Evolutionary conservation across 371 early-diverging fungal species (phyloP).

Genomic region (Polyrhizophydium stewartii): DNA sequence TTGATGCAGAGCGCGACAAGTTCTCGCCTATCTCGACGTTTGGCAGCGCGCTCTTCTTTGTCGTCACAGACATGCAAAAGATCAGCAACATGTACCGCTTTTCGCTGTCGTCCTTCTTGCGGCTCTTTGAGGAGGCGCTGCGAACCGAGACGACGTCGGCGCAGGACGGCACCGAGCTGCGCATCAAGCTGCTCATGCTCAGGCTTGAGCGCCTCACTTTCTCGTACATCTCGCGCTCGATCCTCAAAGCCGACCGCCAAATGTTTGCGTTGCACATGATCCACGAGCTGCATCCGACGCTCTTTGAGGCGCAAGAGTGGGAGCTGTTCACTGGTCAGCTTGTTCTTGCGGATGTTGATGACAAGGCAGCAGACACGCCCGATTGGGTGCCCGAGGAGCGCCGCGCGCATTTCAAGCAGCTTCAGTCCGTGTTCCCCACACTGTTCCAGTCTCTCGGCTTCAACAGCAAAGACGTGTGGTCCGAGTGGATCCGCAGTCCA

Average conservation of each 20-base stretch:
- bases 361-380: constrained; percentile 22
- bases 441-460: constrained; percentile 22
- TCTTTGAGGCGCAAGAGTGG: constrained; percentile 44
- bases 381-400: constrained; percentile 42
- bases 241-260: constrained; percentile 46
- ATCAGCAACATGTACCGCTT: constrained; percentile 52
- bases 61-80: constrained; percentile 31
- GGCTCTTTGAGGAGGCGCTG: constrained; percentile 37
- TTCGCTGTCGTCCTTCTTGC: constrained; percentile 38
- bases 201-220: constrained; percentile 33
- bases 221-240: constrained; percentile 34
- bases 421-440: constrained; percentile 16
- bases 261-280: constrained; percentile 44
- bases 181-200: constrained; percentile 33
- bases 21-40: constrained; percentile 36
- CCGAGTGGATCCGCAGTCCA: constrained; percentile 31
- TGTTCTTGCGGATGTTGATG: constrained; percentile 25
- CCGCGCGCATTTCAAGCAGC: constrained; percentile 12
- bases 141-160: constrained; percentile 23
- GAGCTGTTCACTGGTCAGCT: constrained; percentile 35
- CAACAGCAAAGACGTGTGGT: constrained; percentile 30
- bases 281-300: constrained; percentile 26
- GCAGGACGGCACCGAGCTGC: constrained; percentile 35
- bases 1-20: constrained; percentile 46
- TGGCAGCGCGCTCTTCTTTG: constrained; percentile 44